Evolutionary conservation across 176 grass and related monocot species (phyloP).

Genomic region (Triticum turgidum): DNA sequence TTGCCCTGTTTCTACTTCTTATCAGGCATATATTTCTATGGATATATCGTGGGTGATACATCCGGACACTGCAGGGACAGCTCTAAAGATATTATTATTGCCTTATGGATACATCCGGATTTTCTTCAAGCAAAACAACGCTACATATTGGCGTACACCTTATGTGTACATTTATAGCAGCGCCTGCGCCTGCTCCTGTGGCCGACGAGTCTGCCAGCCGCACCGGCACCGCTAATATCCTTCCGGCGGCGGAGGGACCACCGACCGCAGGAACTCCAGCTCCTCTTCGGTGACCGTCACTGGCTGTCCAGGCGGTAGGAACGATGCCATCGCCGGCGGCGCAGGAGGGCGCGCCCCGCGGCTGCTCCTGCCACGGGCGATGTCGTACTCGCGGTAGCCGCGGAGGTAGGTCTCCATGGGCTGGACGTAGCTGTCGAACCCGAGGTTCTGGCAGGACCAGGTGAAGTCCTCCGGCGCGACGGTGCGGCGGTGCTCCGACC

Average conservation of each 20-base stretch:
- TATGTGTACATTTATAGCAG: not conserved
- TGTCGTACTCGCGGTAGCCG: slow-evolving; percentile 45
- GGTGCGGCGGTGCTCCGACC: slow-evolving; percentile 43
- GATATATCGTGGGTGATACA: not conserved
- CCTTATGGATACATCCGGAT: not conserved
- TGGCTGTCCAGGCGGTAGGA: not conserved
- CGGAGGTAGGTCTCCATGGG: slow-evolving; percentile 43
- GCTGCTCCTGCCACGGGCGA: not conserved
- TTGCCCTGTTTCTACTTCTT: not conserved
- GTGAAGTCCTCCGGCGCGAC: slow-evolving; percentile 64
- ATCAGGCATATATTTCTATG: not conserved
- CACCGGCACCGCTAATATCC: not conserved
- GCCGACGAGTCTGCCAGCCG: not conserved
- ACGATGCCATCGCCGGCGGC: not conserved
- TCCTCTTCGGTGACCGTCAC: slow-evolving; percentile 14
- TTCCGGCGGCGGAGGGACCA: not conserved
- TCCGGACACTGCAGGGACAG: not conserved
- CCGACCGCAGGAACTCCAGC: not conserved
- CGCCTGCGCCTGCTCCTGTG: not conserved
- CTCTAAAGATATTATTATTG: not conserved
- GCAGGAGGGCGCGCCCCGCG: not conserved
- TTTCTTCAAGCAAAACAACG: not conserved
- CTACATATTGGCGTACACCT: not conserved
- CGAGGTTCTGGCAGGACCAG: slow-evolving; percentile 29
- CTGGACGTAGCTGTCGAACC: slow-evolving; percentile 51